phyloP scores from a whole-genome alignment of 2,329 filamentous ascomycete genomes.

The Hypoxylon sp. region DNA sequence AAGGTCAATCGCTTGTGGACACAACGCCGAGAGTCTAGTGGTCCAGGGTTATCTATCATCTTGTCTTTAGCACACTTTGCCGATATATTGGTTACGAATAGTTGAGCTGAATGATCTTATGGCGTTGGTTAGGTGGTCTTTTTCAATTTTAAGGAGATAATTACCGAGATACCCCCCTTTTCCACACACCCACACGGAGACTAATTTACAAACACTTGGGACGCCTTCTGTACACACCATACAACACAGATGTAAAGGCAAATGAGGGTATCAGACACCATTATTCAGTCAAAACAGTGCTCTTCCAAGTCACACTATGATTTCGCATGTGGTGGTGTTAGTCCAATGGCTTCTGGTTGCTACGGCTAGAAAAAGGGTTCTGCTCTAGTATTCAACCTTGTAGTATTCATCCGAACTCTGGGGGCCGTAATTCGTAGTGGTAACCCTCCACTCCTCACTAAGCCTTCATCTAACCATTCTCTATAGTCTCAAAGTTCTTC shows the following conservation, averaged over 20 bases:
- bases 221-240: not conserved
- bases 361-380: slow-evolving; percentile 1
- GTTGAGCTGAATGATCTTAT: not conserved
- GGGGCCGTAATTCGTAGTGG: slow-evolving; percentile 6
- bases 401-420: slow-evolving; percentile 30
- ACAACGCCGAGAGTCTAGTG: not conserved
- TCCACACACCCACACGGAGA: not conserved
- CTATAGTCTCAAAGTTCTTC: slow-evolving; percentile 5
- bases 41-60: slow-evolving; percentile 5
- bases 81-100: not conserved
- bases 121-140: slow-evolving; percentile 4
- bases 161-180: slow-evolving; percentile 27
- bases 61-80: slow-evolving; percentile 8
- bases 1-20: slow-evolving; percentile 6
- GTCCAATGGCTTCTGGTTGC: not conserved
- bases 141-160: slow-evolving; percentile 3
- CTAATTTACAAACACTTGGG: not conserved
- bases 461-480: not conserved
- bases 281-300: slow-evolving; percentile 5
- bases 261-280: not conserved
- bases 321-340: slow-evolving; percentile 19
- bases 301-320: slow-evolving; percentile 4
- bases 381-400: slow-evolving; percentile 17
- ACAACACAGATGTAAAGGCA: not conserved
- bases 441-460: not conserved